Evolutionary conservation across 148 eudicot genomes (phyloP).

Genomic region (Dysphania ambrosioides): DNA sequence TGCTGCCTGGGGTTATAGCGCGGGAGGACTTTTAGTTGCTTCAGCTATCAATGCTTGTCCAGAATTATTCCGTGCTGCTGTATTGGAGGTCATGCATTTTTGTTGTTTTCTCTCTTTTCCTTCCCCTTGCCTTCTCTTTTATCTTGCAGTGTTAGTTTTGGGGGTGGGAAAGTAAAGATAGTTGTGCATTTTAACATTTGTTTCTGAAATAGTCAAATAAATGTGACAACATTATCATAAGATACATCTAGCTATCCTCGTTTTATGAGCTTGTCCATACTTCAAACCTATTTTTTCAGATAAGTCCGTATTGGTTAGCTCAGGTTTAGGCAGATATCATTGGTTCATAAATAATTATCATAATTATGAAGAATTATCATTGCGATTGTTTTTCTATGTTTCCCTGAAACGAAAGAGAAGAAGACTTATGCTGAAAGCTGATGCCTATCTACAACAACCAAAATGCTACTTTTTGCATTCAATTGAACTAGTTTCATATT

Average conservation of each 20-base stretch:
- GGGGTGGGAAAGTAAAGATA: not conserved
- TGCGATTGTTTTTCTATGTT: no score
- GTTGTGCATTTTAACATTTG: not conserved
- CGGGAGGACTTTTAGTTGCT: constrained; percentile 95
- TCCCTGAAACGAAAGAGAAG: no score
- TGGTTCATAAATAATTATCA: no score
- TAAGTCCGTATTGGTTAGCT: no score
- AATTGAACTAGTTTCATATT: not conserved
- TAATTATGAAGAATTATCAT: no score
- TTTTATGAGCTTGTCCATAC: no score
- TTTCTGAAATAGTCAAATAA: no score
- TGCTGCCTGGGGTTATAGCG: constrained; percentile 95
- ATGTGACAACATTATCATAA: no score
- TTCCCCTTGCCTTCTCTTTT: not conserved
- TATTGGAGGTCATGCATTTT: constrained; percentile 58
- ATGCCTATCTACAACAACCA: not conserved
- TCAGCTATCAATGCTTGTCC: constrained; percentile 78
- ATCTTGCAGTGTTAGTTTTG: not conserved
- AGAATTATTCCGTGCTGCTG: constrained; percentile 75
- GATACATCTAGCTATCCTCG: no score
- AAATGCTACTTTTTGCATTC: not conserved
- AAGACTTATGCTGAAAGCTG: not conserved
- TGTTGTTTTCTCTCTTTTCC: not conserved
- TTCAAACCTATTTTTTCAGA: no score
- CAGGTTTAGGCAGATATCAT: no score